Evolutionary conservation across 345 rosid genomes (phyloP), one percentile per base, ranked within the genome.

Genomic region (Nasturtium officinale): DNA sequence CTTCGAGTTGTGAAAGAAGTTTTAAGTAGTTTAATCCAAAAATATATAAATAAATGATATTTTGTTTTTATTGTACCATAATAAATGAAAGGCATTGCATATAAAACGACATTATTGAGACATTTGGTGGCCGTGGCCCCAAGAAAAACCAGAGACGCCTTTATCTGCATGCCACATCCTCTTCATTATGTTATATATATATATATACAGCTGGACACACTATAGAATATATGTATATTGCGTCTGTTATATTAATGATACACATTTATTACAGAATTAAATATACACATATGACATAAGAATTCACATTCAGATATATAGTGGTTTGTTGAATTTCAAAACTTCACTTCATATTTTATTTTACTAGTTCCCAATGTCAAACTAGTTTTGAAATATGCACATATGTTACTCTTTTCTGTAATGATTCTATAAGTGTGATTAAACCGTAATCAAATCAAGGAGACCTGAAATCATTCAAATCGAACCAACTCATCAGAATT

Each of bases 101-200:
- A 75, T 10, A 75, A 5, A 29, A 50, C 63, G n/a, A 15, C 69
- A 68, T 75, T 75, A 68, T 69, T 61, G 78, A 75, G 17, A 68
- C 23, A 6, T 28, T 60, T 32, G 65, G 65, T 76, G 79, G 75
- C 38, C 79, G 65, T 76, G 79, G 75, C 40, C 79, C 74, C 51
- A 62, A 46, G 15, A 40, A 38, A 51, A 47, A 58, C 15, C 48
- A 59, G 62, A 65, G 16, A 61, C 2, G 21, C 70, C 50, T 76
- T 69, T 55, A 18, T 63, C 46, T 61, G 60, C 71, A 76, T 76
- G 76, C 29, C 79, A 76, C 79, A 76, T 70, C 9, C 42, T 76
- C 51, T 45, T 61, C 74, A 69, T 76, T 53, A 54, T 76, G 65
- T 76, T 69, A 65, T 54, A 20, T 18, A 11, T 69, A 65, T 54